Percentiles rank a stretch among this genome's conserved stretches.
These are phyloP conservation scores for Cladophialophora psammophila DNA, from an alignment of 2,329 filamentous ascomycete genomes.

Conservation along the genomic window DNA sequence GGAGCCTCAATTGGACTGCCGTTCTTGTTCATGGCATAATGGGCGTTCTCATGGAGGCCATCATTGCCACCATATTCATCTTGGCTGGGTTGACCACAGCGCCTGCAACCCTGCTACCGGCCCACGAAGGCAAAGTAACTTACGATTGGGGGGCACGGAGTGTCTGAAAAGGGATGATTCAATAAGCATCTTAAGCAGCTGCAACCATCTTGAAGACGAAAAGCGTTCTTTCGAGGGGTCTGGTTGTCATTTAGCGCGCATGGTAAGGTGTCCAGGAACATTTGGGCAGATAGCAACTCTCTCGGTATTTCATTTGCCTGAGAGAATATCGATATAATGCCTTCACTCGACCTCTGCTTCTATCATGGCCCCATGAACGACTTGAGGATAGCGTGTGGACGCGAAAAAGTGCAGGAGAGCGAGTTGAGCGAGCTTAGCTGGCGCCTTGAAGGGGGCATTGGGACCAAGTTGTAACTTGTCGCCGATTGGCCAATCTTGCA, in stretches of 20 bases:
- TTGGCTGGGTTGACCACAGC: conserved; percentile 41
- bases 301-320: background rate
- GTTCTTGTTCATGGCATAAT: conserved; percentile 55
- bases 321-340: background rate
- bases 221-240: background rate
- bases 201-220: background rate
- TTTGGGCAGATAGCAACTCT: background rate
- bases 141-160: conserved; percentile 13
- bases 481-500: conserved; percentile 29
- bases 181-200: background rate
- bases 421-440: background rate
- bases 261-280: background rate
- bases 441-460: conserved; percentile 5
- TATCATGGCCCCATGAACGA: background rate
- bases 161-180: background rate
- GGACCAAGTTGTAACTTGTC: conserved; percentile 5
- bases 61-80: conserved; percentile 54
- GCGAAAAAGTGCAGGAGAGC: background rate
- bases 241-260: background rate
- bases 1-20: conserved; percentile 46
- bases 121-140: conserved; percentile 14
- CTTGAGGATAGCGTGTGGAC: background rate
- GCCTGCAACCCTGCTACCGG: background rate
- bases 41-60: conserved; percentile 60
- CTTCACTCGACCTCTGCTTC: background rate